phyloP scores from a whole-genome alignment of 345 rosid species.

The Brassica cretica region DNA sequence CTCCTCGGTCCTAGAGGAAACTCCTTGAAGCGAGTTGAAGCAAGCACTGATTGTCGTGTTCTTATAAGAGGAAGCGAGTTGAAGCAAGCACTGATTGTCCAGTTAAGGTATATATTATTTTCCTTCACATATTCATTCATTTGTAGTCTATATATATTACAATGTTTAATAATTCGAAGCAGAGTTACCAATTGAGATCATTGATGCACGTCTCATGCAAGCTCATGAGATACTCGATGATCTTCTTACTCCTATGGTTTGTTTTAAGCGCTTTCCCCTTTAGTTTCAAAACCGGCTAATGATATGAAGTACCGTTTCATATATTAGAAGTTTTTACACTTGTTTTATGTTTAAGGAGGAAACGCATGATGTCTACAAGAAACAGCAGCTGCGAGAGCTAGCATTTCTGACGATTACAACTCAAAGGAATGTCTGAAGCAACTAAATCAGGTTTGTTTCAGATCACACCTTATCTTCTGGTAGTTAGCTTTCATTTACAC shows the following conservation, averaged over 20 bases:
- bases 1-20: slow-evolving; percentile 98
- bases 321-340: background rate
- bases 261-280: slow-evolving; percentile 15
- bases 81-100: slow-evolving; percentile 69
- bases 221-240: slow-evolving; percentile 95
- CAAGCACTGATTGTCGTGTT: slow-evolving; percentile 89
- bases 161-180: slow-evolving; percentile 54
- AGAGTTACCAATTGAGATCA: slow-evolving; percentile 85
- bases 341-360: slow-evolving; percentile 59
- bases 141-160: background rate
- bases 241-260: slow-evolving; percentile 86
- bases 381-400: slow-evolving; percentile 93
- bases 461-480: no score
- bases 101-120: slow-evolving; percentile 52
- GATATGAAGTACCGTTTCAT: background rate
- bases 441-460: background rate
- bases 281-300: background rate
- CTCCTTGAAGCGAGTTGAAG: slow-evolving; percentile 97
- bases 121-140: slow-evolving; percentile 1
- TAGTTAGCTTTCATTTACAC: no score
- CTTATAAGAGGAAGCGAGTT: slow-evolving; percentile 78
- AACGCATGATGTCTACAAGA: slow-evolving; percentile 92
- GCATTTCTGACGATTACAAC: slow-evolving; percentile 78
- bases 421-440: slow-evolving; percentile 90
- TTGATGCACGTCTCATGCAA: slow-evolving; percentile 87